Evolutionary conservation across 192 early-diverging fungal genomes (phyloP).

Genomic region (Phlyctochytrium bullatum): DNA sequence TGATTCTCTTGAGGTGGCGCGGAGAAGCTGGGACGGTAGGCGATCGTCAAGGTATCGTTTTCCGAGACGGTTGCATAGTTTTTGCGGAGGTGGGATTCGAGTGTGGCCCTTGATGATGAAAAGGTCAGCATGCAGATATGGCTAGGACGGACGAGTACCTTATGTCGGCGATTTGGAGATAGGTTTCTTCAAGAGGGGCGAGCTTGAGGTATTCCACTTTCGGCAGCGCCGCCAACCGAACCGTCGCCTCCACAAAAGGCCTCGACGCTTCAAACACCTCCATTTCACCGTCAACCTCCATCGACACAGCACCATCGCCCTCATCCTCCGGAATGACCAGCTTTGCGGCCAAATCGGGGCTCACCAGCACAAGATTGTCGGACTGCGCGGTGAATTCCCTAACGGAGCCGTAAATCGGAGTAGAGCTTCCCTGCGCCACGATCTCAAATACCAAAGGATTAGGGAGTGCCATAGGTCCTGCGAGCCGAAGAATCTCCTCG

Average conservation of each 20-base stretch:
- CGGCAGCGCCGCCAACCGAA: constrained; percentile 8
- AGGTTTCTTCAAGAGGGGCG: constrained; percentile 12
- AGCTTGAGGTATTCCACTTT: constrained; percentile 22
- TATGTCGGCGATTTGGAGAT: constrained; percentile 21
- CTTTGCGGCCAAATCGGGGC: neutral
- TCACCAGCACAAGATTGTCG: constrained; percentile 1
- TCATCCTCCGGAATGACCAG: neutral
- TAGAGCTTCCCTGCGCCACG: neutral
- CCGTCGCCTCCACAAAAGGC: neutral
- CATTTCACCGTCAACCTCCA: neutral
- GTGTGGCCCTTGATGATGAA: constrained; percentile 7
- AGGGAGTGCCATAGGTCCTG: constrained; percentile 11
- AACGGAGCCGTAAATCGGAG: constrained; percentile 8
- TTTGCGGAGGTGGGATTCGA: constrained; percentile 24
- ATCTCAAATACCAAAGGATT: constrained; percentile 16
- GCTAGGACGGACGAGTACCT: constrained; percentile 4
- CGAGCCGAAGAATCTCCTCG: constrained; percentile 3
- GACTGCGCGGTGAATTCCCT: constrained; percentile 13
- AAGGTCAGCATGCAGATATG: neutral
- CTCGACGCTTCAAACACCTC: neutral
- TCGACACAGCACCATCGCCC: neutral
- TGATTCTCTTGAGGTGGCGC: neutral
- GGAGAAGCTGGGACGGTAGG: neutral
- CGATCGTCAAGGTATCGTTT: constrained; percentile 2
- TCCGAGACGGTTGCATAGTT: constrained; percentile 14